Evolutionary conservation across 176 grass and related monocot genomes (phyloP).

Genomic region (Oryza punctata): DNA sequence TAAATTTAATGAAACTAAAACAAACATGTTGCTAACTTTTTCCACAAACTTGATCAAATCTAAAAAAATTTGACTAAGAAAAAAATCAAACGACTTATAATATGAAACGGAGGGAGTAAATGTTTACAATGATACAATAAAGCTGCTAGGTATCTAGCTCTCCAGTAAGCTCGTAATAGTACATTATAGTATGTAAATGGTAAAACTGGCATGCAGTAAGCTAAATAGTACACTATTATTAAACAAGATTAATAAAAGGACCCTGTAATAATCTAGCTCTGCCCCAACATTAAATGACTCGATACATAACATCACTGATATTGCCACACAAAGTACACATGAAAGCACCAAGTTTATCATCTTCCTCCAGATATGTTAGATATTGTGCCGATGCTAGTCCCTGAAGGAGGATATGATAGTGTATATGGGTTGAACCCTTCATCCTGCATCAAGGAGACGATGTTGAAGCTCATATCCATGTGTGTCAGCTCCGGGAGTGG

Average conservation of each 20-base stretch:
- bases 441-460: constrained; percentile 25
- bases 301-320: not conserved
- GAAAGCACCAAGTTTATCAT: not conserved
- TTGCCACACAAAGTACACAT: not conserved
- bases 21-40: too few relatives aligned
- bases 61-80: too few relatives aligned
- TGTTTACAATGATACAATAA: not conserved
- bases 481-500: constrained; percentile 7
- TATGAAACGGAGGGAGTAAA: too few relatives aligned
- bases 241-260: too few relatives aligned
- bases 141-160: too few relatives aligned
- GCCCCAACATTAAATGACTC: not conserved
- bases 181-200: too few relatives aligned
- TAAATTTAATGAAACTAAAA: too few relatives aligned
- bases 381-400: not conserved
- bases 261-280: too few relatives aligned
- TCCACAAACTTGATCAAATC: too few relatives aligned
- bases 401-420: not conserved
- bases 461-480: constrained; percentile 11
- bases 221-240: not conserved
- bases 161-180: too few relatives aligned
- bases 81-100: too few relatives aligned
- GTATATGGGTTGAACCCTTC: not conserved
- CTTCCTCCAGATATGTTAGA: not conserved
- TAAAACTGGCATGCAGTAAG: not conserved